Base-by-base conservation (phyloP, 805 yeast species). In the Zygosaccharomyces pseudorouxii region DNA sequence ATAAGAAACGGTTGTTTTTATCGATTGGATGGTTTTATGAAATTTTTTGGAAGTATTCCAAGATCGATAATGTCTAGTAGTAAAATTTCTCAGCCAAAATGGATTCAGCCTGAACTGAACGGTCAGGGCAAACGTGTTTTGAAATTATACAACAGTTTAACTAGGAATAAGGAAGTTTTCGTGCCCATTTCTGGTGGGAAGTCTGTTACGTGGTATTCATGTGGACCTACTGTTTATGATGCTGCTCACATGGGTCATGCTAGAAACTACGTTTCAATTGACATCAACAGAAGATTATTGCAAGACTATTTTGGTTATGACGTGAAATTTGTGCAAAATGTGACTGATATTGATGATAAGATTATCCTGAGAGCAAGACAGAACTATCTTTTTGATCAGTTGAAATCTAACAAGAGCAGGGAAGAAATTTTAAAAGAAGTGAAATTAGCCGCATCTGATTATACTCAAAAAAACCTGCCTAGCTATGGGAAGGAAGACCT, bases 211-310 rank as follows among this genome's bases (percentile, higher is more conserved):
- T 93, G 99, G 99, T 93, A 93, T 72, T 86, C 89, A 49, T 93
- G 99, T 77, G 99, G 99, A 5, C 99, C 99, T 10, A 93, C 99
- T 0, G 99, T 93, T 12, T 93, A 93, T 64, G 96, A 93, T 69
- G 81, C 93, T 29, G 80, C 90, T 45, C 99, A 93, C 64, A 89
- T 93, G 97, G 99, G 99, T 19, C 99, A 93, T 67, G 99, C 99
- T 11, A 77, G 99, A 68, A 93, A 93, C 70, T 93, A 93, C 62
- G 98, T 93, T 43, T 81, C 96, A 8, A 87, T 86, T 46, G 99
- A 93, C 67, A 89, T 93, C 64, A 86, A 89, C 65, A 81, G 99
- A 66, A 78, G 99, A 57, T 79, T 93, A 44, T 65, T 93, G 55
- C 89, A 84, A 67, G 88, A 92, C 67, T 92, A 89, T 68, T 93